Evolutionary conservation across 2,329 filamentous ascomycete genomes (phyloP), one percentile per base, ranked within the genome.

Genomic region (Teratosphaeria nubilosa): DNA sequence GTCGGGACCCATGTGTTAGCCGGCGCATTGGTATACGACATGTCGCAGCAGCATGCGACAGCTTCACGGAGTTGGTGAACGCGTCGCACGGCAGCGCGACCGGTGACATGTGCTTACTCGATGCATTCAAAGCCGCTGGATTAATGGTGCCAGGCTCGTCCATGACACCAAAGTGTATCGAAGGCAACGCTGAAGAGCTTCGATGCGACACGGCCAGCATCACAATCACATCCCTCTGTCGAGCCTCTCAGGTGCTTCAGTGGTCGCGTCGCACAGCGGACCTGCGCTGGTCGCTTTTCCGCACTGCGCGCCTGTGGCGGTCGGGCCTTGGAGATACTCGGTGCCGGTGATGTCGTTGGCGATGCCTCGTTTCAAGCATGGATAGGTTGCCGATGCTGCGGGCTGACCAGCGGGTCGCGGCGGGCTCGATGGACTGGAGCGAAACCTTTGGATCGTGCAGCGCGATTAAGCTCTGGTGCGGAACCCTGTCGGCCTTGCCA

Each of bases 61-160:
- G 25, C 11, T 37, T 24, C 41, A 48, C 16, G 22, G 30, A 9
- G 25, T 34, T 32, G 24, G 53, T 32, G 53, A 48, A 63, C 60
- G 62, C 60, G 62, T 63, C 60, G 58, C 63, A 60, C 56, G 54
- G 56, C 60, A 60, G 57, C 55, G 45, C 48, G 58, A 34, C 16
- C 30, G 30, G 57, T 20, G 37, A 55, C 51, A 54, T 48, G 51
- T 65, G 45, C 70, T 66, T 85, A 92, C 88, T 84, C 79, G 85
- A 78, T 73, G 86, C 86, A 78, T 87, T 90, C 78, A 95, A 82
- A 64, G 87, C 88, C 70, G 89, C 89, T 73, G 90, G 90, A 80
- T 95, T 90, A 80, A 95, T 94, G 72, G 90, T 95, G 73, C 87
- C 88, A 79, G 87, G 87, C 74, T 89, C 87, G 82, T 88, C 87